Evolutionary conservation across 23 red algal species (phyloP).

Genomic region (Gracilaria gracilis): DNA sequence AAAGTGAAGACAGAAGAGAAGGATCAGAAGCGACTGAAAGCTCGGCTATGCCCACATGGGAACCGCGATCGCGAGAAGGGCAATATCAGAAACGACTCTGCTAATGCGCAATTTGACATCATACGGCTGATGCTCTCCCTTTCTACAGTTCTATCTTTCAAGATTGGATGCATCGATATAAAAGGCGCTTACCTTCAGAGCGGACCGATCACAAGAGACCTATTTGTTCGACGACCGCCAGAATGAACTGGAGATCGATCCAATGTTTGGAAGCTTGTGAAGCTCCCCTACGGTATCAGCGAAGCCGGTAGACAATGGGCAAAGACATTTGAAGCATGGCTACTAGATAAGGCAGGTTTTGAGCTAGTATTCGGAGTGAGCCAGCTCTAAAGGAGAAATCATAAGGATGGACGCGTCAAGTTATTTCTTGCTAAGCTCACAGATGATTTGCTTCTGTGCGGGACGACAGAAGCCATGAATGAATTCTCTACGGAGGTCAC

Average conservation of each 20-base stretch:
- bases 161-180: slow-evolving; percentile 29
- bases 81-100: slow-evolving; percentile 17
- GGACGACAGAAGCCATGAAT: too few relatives aligned
- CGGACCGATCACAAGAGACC: slow-evolving; percentile 29
- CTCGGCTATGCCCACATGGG: slow-evolving; percentile 60
- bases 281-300: slow-evolving; percentile 40
- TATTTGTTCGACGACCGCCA: too few relatives aligned
- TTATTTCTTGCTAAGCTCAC: not conserved
- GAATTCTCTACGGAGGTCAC: not conserved
- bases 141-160: not conserved
- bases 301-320: slow-evolving; percentile 26
- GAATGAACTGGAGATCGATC: slow-evolving; percentile 26
- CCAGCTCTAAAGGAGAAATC: not conserved
- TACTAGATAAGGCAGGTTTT: not conserved
- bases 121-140: slow-evolving; percentile 19
- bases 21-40: slow-evolving; percentile 42
- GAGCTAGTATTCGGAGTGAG: slow-evolving; percentile 9
- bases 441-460: slow-evolving; percentile 15
- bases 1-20: slow-evolving; percentile 59
- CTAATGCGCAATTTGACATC: slow-evolving; percentile 23
- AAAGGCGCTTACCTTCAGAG: slow-evolving; percentile 37
- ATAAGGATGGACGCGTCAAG: not conserved
- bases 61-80: too few relatives aligned
- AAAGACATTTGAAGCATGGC: slow-evolving; percentile 8
- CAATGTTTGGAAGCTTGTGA: slow-evolving; percentile 21